Base-by-base conservation (phyloP, 495 filamentous ascomycete genomes). In the Neurospora sublineolata region DNA sequence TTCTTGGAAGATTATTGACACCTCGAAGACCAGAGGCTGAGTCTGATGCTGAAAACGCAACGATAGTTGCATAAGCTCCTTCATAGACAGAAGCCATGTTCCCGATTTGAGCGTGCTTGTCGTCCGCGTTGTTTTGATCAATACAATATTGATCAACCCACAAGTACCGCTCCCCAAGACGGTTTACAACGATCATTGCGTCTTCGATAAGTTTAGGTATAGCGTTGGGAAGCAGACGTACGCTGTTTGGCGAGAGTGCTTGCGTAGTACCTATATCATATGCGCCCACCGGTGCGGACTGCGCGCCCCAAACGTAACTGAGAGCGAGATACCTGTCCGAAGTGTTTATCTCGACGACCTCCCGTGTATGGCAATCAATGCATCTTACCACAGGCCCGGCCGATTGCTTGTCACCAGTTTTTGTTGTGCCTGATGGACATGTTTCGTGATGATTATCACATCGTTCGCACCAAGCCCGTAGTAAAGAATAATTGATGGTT, bases 81-180 rank as follows among this genome's bases (percentile, higher is more conserved):
- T 52, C 44, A 6, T 12, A 52, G 1, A 52, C 27, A 27, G 10
- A 12, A 12, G 9, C 20, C 44, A 52, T 52, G 3, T 52, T 52
- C 0, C 0, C 1, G 1, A 52, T 52, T 12, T 52, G 44, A 12
- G 0, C 10, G 11, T 67, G 44, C 44, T 70, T 70, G 0, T 73
- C 68, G 14, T 14, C 44, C 6, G 4, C 14, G 3, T 74, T 11
- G 8, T 69, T 30, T 20, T 72, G 73, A n/a, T 72, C 23, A 58
- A 72, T 74, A 38, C 73, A 72, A 38, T 72, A 72, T 8, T 68
- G 67, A 44, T 72, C 70, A 5, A 72, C 71, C 73, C 73, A 74
- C 0, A 74, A 33, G 39, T 74, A 74, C 11, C 70, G 42, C 18
- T 39, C 60, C 3, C 70, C 73, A 20, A 74, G 37, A 1, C 23